A percentile compares a stretch with the other conserved stretches of the same genome.
These are phyloP conservation scores for Lagerstroemia speciosa DNA, from an alignment of 345 rosid species.

Conservation along the genomic window DNA sequence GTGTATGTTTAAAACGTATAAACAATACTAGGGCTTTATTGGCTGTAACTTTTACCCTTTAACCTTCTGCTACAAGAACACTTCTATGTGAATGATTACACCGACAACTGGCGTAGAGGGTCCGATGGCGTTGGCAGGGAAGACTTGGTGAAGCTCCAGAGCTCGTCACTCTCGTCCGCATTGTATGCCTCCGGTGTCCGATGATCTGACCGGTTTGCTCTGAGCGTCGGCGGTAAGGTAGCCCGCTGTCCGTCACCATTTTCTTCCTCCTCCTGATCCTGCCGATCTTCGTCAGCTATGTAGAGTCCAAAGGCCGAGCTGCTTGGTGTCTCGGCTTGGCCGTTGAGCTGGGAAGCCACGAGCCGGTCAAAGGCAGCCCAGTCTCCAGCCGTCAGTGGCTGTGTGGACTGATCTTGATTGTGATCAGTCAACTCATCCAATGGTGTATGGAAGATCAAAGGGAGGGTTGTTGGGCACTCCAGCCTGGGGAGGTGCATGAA, in stretches of 20 bases:
- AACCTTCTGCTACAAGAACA: neutral
- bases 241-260: neutral
- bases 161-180: slow-evolving; percentile 31
- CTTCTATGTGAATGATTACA: too few species aligned
- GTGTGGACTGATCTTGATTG: slow-evolving; percentile 16
- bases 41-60: neutral
- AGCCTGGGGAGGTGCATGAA: slow-evolving; percentile 70
- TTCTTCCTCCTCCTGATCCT: slow-evolving; percentile 1
- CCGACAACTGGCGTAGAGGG: too few species aligned
- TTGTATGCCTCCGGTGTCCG: neutral
- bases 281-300: slow-evolving; percentile 21
- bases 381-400: slow-evolving; percentile 30
- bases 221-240: too few species aligned
- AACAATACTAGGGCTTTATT: too few species aligned
- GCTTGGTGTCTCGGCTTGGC: slow-evolving; percentile 29
- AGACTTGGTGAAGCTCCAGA: slow-evolving; percentile 60
- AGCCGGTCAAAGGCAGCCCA: slow-evolving; percentile 83
- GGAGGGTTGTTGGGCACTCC: slow-evolving; percentile 39
- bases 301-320: slow-evolving; percentile 27
- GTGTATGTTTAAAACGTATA: neutral
- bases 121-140: slow-evolving; percentile 27
- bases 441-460: too few species aligned
- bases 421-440: slow-evolving; percentile 25
- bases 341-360: slow-evolving; percentile 93
- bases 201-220: neutral